Percentiles rank a stretch among this genome's conserved stretches.
Conservation (phyloP, 1,139 yeast genomes). For the Williopsis jadinii region DNA sequence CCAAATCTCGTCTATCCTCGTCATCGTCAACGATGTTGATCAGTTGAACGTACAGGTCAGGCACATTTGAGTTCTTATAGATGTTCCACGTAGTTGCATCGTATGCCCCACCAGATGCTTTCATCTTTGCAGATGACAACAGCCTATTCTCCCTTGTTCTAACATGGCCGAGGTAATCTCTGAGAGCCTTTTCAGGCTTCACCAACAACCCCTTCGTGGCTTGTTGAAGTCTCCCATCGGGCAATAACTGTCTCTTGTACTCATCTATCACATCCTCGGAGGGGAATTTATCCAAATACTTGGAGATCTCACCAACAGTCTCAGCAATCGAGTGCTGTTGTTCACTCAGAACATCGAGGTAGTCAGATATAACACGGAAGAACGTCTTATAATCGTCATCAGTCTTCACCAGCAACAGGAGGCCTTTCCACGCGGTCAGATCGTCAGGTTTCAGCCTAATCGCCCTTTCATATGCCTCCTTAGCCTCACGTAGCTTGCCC, state of each 20-base stretch:
- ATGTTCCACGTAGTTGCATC: slow-evolving; percentile 44
- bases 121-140: slow-evolving; percentile 39
- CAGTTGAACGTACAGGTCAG: slow-evolving; percentile 45
- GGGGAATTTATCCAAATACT: slow-evolving; percentile 34
- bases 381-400: slow-evolving; percentile 37
- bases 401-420: slow-evolving; percentile 35
- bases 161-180: slow-evolving; percentile 41
- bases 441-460: slow-evolving; percentile 47
- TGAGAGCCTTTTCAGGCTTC: slow-evolving; percentile 46
- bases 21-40: slow-evolving; percentile 63
- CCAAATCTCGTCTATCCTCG: slow-evolving; percentile 46
- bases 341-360: slow-evolving; percentile 31
- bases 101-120: slow-evolving; percentile 32
- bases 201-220: slow-evolving; percentile 41
- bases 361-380: slow-evolving; percentile 40
- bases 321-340: slow-evolving; percentile 39
- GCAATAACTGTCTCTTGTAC: slow-evolving; percentile 49
- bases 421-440: slow-evolving; percentile 77
- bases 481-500: slow-evolving; percentile 37
- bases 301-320: slow-evolving; percentile 38
- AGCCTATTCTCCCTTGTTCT: slow-evolving; percentile 36
- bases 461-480: slow-evolving; percentile 47
- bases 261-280: slow-evolving; percentile 34
- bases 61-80: slow-evolving; percentile 43
- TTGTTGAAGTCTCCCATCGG: slow-evolving; percentile 56